These are phyloP conservation scores for Aspergillus pseudoterreus DNA, from an alignment of 2,329 filamentous ascomycete genomes.

Conservation along the genomic window DNA sequence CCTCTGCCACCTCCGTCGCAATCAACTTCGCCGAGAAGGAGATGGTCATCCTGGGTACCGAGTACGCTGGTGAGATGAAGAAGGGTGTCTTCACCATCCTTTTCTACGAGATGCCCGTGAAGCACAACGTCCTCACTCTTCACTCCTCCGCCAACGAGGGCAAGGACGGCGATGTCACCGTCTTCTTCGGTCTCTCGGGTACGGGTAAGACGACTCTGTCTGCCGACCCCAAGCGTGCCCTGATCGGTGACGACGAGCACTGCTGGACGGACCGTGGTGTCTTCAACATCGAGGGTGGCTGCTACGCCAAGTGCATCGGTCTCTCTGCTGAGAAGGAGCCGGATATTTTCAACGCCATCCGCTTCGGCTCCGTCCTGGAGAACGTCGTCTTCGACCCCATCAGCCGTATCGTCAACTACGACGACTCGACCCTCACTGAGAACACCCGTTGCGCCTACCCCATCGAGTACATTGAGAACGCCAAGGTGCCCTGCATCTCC, in stretches of 20 bases:
- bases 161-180: slow-evolving; percentile 87
- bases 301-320: slow-evolving; percentile 98
- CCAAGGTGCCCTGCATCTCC: slow-evolving; percentile 94
- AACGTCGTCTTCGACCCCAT: slow-evolving; percentile 96
- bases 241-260: slow-evolving; percentile 99
- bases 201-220: slow-evolving; percentile 99
- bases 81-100: slow-evolving; percentile 98
- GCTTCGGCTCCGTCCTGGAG: slow-evolving; percentile 94
- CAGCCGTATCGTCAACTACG: slow-evolving; percentile 89
- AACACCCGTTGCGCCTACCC: slow-evolving; percentile 98
- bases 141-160: slow-evolving; percentile 99
- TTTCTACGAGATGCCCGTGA: slow-evolving; percentile 99
- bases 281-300: slow-evolving; percentile 99
- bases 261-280: slow-evolving; percentile 96
- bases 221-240: slow-evolving; percentile 88
- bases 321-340: slow-evolving; percentile 98
- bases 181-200: slow-evolving; percentile 98
- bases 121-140: slow-evolving; percentile 97
- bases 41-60: slow-evolving; percentile 99
- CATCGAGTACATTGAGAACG: slow-evolving; percentile 98
- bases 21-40: slow-evolving; percentile 99
- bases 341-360: slow-evolving; percentile 94
- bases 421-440: slow-evolving; percentile 90
- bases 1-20: slow-evolving; percentile 92
- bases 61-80: slow-evolving; percentile 98